Base-by-base conservation (phyloP, 371 early-diverging fungal genomes). In the Sporodiniella umbellata region DNA sequence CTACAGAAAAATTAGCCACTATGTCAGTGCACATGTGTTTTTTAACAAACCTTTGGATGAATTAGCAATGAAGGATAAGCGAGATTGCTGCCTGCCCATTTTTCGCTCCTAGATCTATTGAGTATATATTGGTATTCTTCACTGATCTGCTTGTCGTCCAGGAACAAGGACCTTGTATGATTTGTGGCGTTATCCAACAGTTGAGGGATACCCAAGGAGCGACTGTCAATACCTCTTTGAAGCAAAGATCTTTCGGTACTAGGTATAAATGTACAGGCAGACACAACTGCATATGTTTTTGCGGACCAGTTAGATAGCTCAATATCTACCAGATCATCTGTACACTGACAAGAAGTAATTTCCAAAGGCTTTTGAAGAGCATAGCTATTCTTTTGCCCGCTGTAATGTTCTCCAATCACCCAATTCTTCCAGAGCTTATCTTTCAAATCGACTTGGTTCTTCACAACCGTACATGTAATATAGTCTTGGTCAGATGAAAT, bases 111-210 rank as follows among this genome's bases (percentile, higher is more conserved):
- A 6, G 66, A 51, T 30, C 83, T 62, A 17, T 80, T 75, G 42
- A 83, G 24, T 5, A 83, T 73, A 44, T 83, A 83, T 25, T 80
- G 74, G 39, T 80, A 70, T 23, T 83, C 83, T 44, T 83, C 81
- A 8, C 81, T 67, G 1, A 83, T 46, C 6, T 61, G 60, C 4
- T 75, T 69, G 17, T 77, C 78, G 4, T 59, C 53, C 17, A 73
- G 42, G 45, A 64, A 72, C 0, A 56, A 21, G 3, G 63, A 53
- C 11, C 43, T 42, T 7, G 62, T 60, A 17, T 31, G 11, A 1
- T 7, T 7, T 8, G 21, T 14, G 10, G 12, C 14, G 24, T 28
- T 10, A 4, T 25, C 7, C 17, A 50, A 18, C 26, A 17, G 14
- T 33, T 23, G 10, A 25, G 58, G 18, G 19, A 30, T 4, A n/a